Evolutionary conservation across 2,329 filamentous ascomycete genomes (phyloP).

Genomic region (Mycosphaerella sp.): DNA sequence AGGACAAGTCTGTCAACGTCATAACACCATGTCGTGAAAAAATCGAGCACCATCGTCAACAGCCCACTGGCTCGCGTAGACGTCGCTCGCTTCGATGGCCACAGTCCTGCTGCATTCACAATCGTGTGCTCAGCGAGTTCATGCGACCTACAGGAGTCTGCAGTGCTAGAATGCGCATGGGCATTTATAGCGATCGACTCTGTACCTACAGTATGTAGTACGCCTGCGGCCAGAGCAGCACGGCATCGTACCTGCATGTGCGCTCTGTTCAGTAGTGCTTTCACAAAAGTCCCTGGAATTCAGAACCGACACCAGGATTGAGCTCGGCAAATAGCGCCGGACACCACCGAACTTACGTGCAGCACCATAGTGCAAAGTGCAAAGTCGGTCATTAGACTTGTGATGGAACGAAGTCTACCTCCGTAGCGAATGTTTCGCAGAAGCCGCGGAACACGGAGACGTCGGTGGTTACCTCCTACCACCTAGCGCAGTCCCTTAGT

Average conservation of each 20-base stretch:
- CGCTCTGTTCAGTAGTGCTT: background rate
- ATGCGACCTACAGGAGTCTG: constrained; percentile 3
- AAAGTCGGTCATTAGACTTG: background rate
- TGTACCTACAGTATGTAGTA: background rate
- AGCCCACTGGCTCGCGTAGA: background rate
- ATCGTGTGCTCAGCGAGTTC: background rate
- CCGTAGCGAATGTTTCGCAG: background rate
- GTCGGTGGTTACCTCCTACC: background rate
- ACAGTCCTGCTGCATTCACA: background rate
- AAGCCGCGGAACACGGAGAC: background rate
- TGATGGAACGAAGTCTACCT: constrained; percentile 1
- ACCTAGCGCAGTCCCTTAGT: background rate
- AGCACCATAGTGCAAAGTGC: constrained; percentile 2
- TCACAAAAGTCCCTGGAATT: constrained; percentile 1
- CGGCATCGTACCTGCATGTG: background rate
- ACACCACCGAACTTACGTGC: constrained; percentile 3
- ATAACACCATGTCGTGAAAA: background rate
- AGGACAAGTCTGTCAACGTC: background rate
- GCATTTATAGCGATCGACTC: too few species aligned
- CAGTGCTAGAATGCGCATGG: background rate
- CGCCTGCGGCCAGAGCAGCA: background rate
- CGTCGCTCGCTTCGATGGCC: background rate
- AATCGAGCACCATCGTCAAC: background rate
- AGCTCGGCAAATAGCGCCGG: background rate
- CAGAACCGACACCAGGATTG: background rate